Conservation (phyloP, 2,329 filamentous ascomycete genomes). For the Leptographium radiaticola region DNA sequence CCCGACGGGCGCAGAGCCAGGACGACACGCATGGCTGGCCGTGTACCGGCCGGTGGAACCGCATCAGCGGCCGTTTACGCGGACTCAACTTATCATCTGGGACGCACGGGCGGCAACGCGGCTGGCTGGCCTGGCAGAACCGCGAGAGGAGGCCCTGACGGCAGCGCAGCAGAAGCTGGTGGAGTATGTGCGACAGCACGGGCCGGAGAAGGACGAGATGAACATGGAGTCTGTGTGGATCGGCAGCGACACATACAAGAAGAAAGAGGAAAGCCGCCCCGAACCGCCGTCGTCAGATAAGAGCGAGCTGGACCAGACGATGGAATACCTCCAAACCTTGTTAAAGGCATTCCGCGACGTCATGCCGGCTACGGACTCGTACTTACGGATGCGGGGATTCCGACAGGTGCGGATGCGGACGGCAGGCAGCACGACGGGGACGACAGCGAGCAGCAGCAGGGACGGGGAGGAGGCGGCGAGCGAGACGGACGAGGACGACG, state of each 20-base stretch:
- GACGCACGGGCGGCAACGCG: conserved; percentile 21
- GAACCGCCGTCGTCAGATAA: conserved; percentile 1
- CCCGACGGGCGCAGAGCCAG: conserved; percentile 15
- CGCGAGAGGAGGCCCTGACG: conserved; percentile 24
- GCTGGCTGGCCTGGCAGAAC: not conserved
- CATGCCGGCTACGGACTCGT: conserved; percentile 21
- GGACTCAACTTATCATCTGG: conserved; percentile 41
- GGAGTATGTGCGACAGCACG: conserved; percentile 19
- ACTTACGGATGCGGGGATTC: conserved; percentile 25
- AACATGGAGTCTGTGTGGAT: conserved; percentile 32
- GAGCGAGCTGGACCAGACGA: conserved; percentile 28
- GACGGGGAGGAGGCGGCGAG: conserved; percentile 9
- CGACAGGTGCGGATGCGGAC: conserved; percentile 14
- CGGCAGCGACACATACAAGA: conserved; percentile 20
- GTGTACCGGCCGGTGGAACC: conserved; percentile 31
- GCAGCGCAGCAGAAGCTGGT: conserved; percentile 33
- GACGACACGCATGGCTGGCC: conserved; percentile 36
- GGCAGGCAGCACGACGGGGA: conserved; percentile 1
- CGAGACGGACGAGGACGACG: not conserved
- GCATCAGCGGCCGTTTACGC: conserved; percentile 17
- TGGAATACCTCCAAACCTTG: conserved; percentile 23
- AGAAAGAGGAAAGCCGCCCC: too few species aligned
- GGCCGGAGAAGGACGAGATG: conserved; percentile 19
- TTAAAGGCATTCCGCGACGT: conserved; percentile 18
- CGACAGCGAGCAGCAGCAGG: conserved; percentile 12